A percentile compares a stretch with the other conserved stretches of the same genome.
These are phyloP conservation scores for Starmerella stellata DNA, from an alignment of 805 yeast genomes.

Conservation along the genomic window DNA sequence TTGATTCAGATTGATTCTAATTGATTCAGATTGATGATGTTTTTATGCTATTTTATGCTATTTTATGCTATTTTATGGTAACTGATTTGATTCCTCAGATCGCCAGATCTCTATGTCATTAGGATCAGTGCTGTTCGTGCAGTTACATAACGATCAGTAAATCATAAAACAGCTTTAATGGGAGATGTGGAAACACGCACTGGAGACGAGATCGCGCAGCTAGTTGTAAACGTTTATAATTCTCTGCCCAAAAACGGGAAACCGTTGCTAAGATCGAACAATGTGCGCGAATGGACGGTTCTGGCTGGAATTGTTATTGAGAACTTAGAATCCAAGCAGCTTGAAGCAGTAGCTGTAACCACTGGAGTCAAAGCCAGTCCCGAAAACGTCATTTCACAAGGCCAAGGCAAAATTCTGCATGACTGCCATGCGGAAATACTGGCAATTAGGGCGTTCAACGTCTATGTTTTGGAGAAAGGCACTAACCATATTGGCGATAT, in stretches of 20 bases:
- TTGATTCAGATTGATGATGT: too few relatives aligned
- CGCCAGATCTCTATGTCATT: too few relatives aligned
- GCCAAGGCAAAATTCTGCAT: conserved; percentile 51
- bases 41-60: too few relatives aligned
- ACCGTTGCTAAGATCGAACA: conserved; percentile 46
- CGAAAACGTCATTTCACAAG: conserved; percentile 27
- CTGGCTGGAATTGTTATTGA: conserved; percentile 49
- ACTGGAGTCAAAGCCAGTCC: conserved; percentile 79
- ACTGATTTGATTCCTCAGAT: too few relatives aligned
- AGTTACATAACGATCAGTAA: too few relatives aligned
- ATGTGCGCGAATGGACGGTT: conserved; percentile 65
- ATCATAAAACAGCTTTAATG: too few relatives aligned
- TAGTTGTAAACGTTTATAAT: conserved; percentile 16
- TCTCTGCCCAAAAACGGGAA: conserved; percentile 30
- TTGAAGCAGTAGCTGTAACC: conserved; percentile 33
- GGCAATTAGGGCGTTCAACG: conserved; percentile 51
- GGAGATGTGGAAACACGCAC: too few relatives aligned
- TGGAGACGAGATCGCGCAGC: conserved; percentile 14
- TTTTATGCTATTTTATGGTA: too few relatives aligned
- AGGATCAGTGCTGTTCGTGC: too few relatives aligned
- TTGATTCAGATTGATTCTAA: too few relatives aligned
- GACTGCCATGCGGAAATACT: conserved; percentile 85
- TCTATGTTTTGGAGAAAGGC: conserved; percentile 27
- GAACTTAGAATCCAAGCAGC: conserved; percentile 5
- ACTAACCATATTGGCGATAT: conserved; percentile 10